Conservation (phyloP, 1,139 yeast genomes). For the Entelexis sorbosivorans region DNA sequence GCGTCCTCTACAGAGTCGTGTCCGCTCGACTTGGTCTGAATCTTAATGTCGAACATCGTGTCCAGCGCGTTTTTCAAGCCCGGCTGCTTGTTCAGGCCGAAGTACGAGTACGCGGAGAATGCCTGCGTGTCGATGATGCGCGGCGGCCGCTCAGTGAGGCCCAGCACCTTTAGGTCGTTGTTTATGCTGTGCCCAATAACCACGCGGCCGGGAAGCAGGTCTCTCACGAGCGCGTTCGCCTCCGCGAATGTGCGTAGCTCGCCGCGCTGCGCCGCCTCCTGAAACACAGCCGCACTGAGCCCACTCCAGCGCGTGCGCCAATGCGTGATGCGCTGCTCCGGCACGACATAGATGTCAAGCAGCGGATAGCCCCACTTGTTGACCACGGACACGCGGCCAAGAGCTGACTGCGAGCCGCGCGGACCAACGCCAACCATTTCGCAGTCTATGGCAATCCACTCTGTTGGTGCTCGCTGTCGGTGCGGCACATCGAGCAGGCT, state of each 20-base stretch:
- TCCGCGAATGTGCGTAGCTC: not conserved
- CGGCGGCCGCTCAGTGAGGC: not conserved
- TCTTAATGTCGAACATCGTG: not conserved
- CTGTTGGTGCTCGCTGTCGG: not conserved
- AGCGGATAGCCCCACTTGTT: slow-evolving; percentile 4
- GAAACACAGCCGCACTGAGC: not conserved
- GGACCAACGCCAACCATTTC: slow-evolving; percentile 3
- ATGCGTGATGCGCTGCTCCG: not conserved
- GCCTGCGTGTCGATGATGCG: not conserved
- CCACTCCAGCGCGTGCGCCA: slow-evolving; percentile 4
- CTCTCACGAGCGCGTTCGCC: not conserved
- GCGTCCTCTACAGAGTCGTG: slow-evolving; percentile 7
- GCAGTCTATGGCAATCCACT: not conserved
- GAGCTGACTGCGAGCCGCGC: not conserved
- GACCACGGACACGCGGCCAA: slow-evolving; percentile 2
- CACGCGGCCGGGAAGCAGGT: not conserved
- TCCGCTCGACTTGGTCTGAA: not conserved
- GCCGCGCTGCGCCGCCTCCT: not conserved
- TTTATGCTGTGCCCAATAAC: not conserved
- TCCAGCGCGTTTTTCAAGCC: not conserved
- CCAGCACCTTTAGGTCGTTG: not conserved
- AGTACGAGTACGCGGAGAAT: not conserved
- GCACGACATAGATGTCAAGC: not conserved
- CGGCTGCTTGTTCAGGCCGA: not conserved
- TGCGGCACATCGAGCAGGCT: too few species aligned